Evolutionary conservation across 192 early-diverging fungal genomes (phyloP).

Genomic region (Coemansia sp.): DNA sequence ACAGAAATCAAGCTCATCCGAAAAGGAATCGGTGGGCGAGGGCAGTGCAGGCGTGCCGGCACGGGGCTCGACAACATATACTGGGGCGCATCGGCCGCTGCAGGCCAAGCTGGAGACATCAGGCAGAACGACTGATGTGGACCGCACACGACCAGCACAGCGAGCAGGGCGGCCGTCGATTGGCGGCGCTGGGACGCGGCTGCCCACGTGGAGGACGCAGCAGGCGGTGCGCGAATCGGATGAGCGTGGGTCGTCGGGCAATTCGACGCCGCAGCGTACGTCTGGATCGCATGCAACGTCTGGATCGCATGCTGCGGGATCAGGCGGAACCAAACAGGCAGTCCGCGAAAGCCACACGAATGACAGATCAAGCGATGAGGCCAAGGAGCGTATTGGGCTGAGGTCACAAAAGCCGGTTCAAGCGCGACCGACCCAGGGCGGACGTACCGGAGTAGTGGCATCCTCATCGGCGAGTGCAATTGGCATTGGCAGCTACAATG

Average conservation of each 20-base stretch:
- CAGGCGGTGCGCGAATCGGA: conserved; percentile 42
- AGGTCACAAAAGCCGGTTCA: conserved; percentile 14
- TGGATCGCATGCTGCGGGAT: conserved; percentile 21
- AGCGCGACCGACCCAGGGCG: conserved; percentile 8
- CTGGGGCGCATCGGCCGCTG: conserved; percentile 35
- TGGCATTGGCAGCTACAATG: conserved; percentile 45
- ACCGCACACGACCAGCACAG: conserved; percentile 21
- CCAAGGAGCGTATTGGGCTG: conserved; percentile 4
- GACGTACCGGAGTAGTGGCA: conserved; percentile 5
- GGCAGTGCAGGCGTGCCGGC: background rate
- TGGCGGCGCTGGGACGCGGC: conserved; percentile 24
- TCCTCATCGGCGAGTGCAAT: conserved; percentile 52
- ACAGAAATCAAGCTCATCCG: conserved; percentile 26
- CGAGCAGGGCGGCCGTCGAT: conserved; percentile 26
- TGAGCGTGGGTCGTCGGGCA: conserved; percentile 19
- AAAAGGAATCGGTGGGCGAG: conserved; percentile 23
- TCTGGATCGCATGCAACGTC: conserved; percentile 32
- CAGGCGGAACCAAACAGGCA: conserved; percentile 29
- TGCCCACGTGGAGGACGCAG: conserved; percentile 51
- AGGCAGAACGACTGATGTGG: conserved; percentile 9
- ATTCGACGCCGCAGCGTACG: conserved; percentile 30
- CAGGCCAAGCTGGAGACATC: conserved; percentile 51
- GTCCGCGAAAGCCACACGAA: conserved; percentile 30
- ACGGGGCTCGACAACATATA: conserved; percentile 9
- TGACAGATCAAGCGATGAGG: conserved; percentile 33